These are phyloP conservation scores for Sphagnum fallax DNA, from an alignment of 228 moss, liverwort and hornwort species.

Conservation along the genomic window DNA sequence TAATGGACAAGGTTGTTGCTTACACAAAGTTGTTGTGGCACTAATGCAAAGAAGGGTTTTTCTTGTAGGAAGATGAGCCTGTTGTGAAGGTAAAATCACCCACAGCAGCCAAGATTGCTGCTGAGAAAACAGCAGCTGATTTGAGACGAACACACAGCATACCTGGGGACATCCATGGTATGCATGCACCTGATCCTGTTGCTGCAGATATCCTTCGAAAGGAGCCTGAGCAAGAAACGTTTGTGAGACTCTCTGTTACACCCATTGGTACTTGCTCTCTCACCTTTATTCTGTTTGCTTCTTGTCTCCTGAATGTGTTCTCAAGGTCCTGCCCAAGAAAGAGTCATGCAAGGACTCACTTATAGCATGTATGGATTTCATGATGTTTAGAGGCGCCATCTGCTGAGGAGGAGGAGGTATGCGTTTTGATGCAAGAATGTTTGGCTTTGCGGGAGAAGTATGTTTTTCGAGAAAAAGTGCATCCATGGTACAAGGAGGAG, in stretches of 20 bases:
- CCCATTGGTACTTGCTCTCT: slow-evolving; percentile 36
- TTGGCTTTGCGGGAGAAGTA: slow-evolving; percentile 74
- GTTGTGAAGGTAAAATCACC: slow-evolving; percentile 31
- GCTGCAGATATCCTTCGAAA: slow-evolving; percentile 94
- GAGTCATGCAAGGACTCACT: too few species aligned
- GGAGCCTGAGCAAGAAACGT: slow-evolving; percentile 88
- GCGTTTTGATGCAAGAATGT: slow-evolving; percentile 74
- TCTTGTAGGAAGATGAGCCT: slow-evolving; percentile 49
- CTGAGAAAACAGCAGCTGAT: slow-evolving; percentile 35
- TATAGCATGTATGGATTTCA: background rate
- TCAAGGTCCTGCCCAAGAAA: too few species aligned
- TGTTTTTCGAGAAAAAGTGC: slow-evolving; percentile 63
- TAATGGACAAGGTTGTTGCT: too few species aligned
- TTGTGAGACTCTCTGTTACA: slow-evolving; percentile 73
- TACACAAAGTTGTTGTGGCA: too few species aligned
- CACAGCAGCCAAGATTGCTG: slow-evolving; percentile 4
- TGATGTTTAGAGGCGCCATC: slow-evolving; percentile 62
- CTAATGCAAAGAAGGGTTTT: too few species aligned
- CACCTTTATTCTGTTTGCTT: background rate
- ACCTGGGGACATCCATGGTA: slow-evolving; percentile 76
- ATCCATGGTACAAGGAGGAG: slow-evolving; percentile 65
- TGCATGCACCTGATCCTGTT: slow-evolving; percentile 84
- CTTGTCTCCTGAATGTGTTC: background rate
- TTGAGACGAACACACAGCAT: slow-evolving; percentile 63
- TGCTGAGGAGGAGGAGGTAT: slow-evolving; percentile 83